Evolutionary conservation across 139 green algal genomes (phyloP).

Genomic region (Chlamydomonas schloesseri): DNA sequence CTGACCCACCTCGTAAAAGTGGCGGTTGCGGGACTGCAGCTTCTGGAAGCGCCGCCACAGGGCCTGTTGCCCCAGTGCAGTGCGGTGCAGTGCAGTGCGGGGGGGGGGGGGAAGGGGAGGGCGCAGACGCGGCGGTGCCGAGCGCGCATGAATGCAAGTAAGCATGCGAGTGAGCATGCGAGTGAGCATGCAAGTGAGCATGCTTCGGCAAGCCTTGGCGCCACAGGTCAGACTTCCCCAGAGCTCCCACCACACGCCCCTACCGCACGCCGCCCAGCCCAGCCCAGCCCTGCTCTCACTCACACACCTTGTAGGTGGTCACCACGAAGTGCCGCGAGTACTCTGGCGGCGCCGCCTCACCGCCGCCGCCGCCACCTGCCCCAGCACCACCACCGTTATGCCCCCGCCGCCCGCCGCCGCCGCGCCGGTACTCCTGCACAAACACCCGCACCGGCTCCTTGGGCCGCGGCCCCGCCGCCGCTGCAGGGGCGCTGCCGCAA

Average conservation of each 20-base stretch:
- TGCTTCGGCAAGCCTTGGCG: too few species aligned
- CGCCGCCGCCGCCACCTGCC: background rate
- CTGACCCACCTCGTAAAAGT: conserved; percentile 66
- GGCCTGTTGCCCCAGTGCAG: too few species aligned
- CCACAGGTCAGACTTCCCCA: background rate
- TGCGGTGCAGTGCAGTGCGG: too few species aligned
- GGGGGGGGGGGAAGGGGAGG: too few species aligned
- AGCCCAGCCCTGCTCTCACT: background rate
- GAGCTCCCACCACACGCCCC: background rate
- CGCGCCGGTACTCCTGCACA: conserved; percentile 40
- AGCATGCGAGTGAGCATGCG: too few species aligned
- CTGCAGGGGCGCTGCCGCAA: too few species aligned
- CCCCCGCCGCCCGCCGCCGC: background rate
- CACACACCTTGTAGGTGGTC: conserved; percentile 45
- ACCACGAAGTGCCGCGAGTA: conserved; percentile 56
- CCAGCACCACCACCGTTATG: background rate
- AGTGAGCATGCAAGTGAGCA: too few species aligned
- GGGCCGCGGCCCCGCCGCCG: background rate
- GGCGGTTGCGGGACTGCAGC: conserved; percentile 15
- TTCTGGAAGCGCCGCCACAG: conserved; percentile 40
- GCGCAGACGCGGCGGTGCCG: background rate
- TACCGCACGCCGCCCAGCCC: background rate
- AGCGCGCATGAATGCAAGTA: background rate
- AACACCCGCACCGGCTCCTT: conserved; percentile 44
- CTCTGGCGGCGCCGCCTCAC: background rate